Conservation (phyloP, 305 asterid genomes). For the Striga hermonthica region DNA sequence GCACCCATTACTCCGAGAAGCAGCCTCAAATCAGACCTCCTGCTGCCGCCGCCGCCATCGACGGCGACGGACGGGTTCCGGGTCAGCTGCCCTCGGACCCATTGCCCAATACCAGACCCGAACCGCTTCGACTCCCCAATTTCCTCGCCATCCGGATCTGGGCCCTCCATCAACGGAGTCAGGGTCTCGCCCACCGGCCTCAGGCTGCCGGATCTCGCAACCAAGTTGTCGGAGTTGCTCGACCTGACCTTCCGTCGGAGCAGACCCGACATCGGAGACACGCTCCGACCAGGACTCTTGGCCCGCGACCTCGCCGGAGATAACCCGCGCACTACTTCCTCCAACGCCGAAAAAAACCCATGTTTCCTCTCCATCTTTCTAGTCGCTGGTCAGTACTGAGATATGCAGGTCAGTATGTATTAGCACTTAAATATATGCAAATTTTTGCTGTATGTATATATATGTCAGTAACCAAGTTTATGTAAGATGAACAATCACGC, state of each 20-base stretch:
- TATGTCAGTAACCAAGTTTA: neutral
- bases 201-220: slow-evolving; percentile 80
- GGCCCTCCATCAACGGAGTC: slow-evolving; percentile 91
- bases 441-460: neutral
- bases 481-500: neutral
- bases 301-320: slow-evolving; percentile 79
- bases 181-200: slow-evolving; percentile 78
- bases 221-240: slow-evolving; percentile 41
- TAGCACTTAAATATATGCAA: neutral
- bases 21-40: slow-evolving; percentile 72
- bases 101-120: slow-evolving; percentile 69
- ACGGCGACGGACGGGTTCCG: slow-evolving; percentile 62
- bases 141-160: slow-evolving; percentile 78
- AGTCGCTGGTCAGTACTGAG: neutral
- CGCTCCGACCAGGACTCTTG: slow-evolving; percentile 66
- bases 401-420: too few species aligned
- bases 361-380: slow-evolving; percentile 60
- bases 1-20: slow-evolving; percentile 79
- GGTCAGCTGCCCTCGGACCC: slow-evolving; percentile 77
- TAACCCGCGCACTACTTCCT: slow-evolving; percentile 79
- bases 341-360: slow-evolving; percentile 84
- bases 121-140: slow-evolving; percentile 68
- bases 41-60: slow-evolving; percentile 36
- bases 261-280: slow-evolving; percentile 59
- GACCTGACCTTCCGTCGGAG: slow-evolving; percentile 49